Evolutionary conservation across 495 filamentous ascomycete species (phyloP).

Genomic region (Xylaria cubensis): DNA sequence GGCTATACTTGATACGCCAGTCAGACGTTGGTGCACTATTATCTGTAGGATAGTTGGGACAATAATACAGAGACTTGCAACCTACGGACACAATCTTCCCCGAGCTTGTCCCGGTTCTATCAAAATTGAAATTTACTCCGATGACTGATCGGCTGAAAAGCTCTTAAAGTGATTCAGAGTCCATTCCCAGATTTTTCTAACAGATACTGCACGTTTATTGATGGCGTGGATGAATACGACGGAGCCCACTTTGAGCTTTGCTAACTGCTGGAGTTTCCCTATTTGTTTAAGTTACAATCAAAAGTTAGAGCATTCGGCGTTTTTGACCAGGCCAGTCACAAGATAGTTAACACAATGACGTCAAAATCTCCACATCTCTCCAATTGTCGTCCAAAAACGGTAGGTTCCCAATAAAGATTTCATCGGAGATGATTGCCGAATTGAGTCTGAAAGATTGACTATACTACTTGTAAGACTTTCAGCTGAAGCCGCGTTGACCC

Average conservation of each 20-base stretch:
- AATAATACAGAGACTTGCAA: no score
- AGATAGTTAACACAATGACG: neutral
- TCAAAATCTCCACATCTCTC: neutral
- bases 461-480: neutral
- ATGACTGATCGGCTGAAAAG: neutral
- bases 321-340: no score
- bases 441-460: neutral
- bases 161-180: neutral
- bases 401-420: neutral
- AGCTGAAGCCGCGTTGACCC: neutral
- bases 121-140: no score
- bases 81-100: no score
- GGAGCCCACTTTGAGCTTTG: conserved; percentile 27
- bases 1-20: no score
- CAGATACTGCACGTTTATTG: neutral
- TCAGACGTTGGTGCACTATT: no score
- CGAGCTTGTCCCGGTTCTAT: neutral
- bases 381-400: neutral
- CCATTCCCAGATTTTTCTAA: neutral
- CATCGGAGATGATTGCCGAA: neutral
- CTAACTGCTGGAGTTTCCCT: conserved; percentile 1
- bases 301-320: no score
- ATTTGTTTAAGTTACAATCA: conserved; percentile 12
- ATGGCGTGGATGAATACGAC: no score
- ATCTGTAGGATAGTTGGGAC: no score